A percentile compares a stretch with the other conserved stretches of the same genome.
Conservation (phyloP, 2,329 filamentous ascomycete species). For the Hypoxylon sp. region DNA sequence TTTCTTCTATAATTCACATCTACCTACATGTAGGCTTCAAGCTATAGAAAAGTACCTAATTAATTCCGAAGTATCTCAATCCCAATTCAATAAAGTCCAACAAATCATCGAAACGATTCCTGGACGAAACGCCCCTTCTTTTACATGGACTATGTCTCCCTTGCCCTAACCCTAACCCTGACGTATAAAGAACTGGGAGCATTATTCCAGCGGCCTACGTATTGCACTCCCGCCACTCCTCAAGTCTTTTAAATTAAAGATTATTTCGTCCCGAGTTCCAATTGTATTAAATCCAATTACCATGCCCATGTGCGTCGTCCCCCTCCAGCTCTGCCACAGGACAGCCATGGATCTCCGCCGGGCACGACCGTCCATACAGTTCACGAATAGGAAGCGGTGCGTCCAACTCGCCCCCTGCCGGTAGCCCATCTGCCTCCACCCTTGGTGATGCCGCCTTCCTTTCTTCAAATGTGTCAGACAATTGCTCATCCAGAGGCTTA, state of each 20-base stretch:
- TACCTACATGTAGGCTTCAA: background rate
- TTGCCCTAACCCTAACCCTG: conserved; percentile 1
- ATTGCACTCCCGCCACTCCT: background rate
- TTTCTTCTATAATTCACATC: background rate
- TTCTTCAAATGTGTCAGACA: background rate
- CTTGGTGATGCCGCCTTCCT: background rate
- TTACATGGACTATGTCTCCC: background rate
- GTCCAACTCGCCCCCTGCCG: background rate
- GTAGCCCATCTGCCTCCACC: background rate
- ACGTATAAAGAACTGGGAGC: background rate
- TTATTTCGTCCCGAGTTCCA: background rate
- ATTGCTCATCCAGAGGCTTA: background rate
- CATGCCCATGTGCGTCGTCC: background rate
- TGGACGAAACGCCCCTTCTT: background rate
- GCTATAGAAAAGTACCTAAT: background rate
- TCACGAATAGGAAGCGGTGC: background rate
- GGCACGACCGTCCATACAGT: background rate
- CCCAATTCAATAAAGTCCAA: no score
- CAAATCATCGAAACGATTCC: background rate
- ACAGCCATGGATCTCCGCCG: background rate
- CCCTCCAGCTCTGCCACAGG: background rate
- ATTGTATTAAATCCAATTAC: background rate
- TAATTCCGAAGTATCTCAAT: background rate
- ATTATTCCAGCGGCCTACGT: background rate
- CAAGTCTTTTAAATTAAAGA: background rate